These are phyloP conservation scores for Blastocystis hominis DNA, from an alignment of 352 stramenopile species.

Conservation along the genomic window DNA sequence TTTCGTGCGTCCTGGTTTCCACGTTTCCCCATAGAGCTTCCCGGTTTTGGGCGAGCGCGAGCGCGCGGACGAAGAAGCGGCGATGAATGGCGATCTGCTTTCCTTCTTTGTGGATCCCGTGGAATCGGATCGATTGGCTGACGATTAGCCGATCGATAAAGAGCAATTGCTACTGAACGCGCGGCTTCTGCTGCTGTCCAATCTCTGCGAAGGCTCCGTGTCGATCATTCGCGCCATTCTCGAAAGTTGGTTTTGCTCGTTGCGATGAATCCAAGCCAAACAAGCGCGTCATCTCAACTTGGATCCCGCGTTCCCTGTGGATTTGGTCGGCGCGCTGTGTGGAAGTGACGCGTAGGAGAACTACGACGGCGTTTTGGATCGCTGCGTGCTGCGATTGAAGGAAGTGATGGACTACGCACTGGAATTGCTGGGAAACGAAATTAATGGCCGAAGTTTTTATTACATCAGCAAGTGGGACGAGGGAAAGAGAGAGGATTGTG, in stretches of 20 bases:
- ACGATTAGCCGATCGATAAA: conserved; percentile 23
- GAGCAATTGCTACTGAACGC: background rate
- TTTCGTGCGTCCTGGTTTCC: background rate
- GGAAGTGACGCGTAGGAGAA: background rate
- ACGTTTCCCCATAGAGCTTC: background rate
- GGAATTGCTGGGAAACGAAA: conserved; percentile 3
- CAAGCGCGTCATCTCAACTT: background rate
- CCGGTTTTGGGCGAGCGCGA: background rate
- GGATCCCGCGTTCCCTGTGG: background rate
- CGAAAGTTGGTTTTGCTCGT: background rate
- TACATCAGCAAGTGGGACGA: background rate
- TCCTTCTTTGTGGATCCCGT: conserved; percentile 39
- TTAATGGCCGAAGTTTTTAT: background rate
- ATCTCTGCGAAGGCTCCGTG: conserved; percentile 23
- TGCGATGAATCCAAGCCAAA: background rate
- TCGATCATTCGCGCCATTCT: background rate
- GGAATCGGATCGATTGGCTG: background rate
- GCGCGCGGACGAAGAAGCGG: background rate
- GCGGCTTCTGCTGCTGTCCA: conserved; percentile 20
- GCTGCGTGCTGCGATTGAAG: background rate
- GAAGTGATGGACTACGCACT: background rate
- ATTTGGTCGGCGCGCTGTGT: background rate
- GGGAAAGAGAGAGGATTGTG: background rate
- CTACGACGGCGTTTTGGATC: background rate
- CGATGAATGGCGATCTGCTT: conserved; percentile 32